Evolutionary conservation across 2,329 filamentous ascomycete genomes (phyloP), one percentile per base, ranked within the genome.

Genomic region (Fusarium duplospermum): DNA sequence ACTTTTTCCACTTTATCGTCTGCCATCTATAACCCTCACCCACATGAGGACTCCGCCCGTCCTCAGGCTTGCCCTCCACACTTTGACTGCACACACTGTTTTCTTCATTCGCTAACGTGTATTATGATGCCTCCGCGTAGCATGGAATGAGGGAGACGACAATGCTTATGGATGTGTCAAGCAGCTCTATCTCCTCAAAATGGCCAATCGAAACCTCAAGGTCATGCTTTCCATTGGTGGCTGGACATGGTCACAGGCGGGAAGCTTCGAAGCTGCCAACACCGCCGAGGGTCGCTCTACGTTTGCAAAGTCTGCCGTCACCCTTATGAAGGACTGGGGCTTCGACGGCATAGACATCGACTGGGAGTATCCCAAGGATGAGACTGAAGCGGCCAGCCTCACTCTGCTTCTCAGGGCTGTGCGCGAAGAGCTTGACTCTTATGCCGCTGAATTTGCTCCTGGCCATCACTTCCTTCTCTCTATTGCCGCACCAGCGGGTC

Each of bases 81-180:
- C 35, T 18, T 36, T 36, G n/a, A n/a, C n/a, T n/a, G n/a, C n/a
- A n/a, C n/a, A n/a, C n/a, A n/a, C n/a, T 16, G 31, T 38, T 8
- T 58, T 35, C 31, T 10, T 36, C n/a, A n/a, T 52, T 52, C 14
- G 24, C 45, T 52, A 18, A 52, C 11, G 9, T 29, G 24, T 29
- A 10, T 27, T n/a, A n/a, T n/a, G n/a, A n/a, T n/a, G n/a, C 24
- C 24, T 52, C 22, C 18, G 24, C 24, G 14, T 27, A 58, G 54
- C 35, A 16, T 58, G 31, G 54, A 18, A 11, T 16, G 22, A 42
- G 20, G 36, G 57, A 14, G 18, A 29, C 35, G 57, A 31, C 20
- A 60, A 60, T 42, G 57, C 36, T 14, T 60, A 60, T 29, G 57
- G 57, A 20, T 42, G 57, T 24, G 22, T 60, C 18, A 60, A 60